Base-by-base conservation (phyloP, 176 grass and related monocot genomes). In the Oryza meridionalis region DNA sequence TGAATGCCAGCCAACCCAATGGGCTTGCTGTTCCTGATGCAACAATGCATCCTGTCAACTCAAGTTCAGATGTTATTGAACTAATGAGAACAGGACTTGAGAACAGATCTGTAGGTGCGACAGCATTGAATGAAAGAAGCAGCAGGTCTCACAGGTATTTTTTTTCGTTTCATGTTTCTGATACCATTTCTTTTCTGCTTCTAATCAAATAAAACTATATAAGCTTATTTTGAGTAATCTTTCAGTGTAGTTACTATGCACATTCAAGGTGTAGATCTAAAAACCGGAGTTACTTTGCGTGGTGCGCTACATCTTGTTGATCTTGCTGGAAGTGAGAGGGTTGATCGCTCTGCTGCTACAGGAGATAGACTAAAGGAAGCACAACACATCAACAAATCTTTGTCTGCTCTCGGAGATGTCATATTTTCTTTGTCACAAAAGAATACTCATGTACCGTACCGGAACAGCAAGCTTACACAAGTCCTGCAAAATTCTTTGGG, bases 381-480 rank as follows among this genome's bases (percentile, higher is more conserved):
- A 59, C 91, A 96, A 40, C 86, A 93, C 65, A 96, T 96, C 63
- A 96, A 96, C 78, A 96, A 91, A 83, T 96, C 94, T 70, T 78
- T 96, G 77, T 96, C 94, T 49, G 91, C 94, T 69, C 91, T 96
- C 77, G 94, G 94, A 91, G 94, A 96, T 80, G 94, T 96, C 65
- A 89, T 96, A 85, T 91, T 86, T 87, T 84, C 94, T 87, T 67
- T 96, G 77, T 90, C 88, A 58, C 90, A 89, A 73, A 96, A 90
- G 69, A 93, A 27, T 80, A 76, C 74, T 72, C 94, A 96, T 87
- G 70, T 96, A 55, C 94, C 94, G 17, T 96, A 96, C 74, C 88
- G 94, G 65, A 96, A 96, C 86, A 96, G 91, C 91, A 96, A 96
- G 82, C 90, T 96, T 55, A 96, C 94, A 82, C 94, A 96, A 90